These are phyloP conservation scores for Rhytidiadelphus loreus DNA, from an alignment of 225 moss, liverwort and hornwort genomes.

Conservation along the genomic window DNA sequence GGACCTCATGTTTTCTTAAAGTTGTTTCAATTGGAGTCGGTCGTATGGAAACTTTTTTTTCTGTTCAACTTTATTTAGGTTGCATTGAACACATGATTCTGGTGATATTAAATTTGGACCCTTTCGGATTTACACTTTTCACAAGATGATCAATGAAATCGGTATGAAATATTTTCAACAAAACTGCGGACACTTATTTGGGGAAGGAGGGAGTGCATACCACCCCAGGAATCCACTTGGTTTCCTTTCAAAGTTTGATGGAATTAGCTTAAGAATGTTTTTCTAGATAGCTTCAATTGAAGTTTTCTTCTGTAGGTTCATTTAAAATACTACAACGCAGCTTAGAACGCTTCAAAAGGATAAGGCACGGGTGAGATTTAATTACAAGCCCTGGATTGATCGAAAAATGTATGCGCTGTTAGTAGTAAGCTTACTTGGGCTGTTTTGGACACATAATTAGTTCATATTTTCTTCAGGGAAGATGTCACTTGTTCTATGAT, in stretches of 20 bases:
- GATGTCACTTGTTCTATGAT: not conserved
- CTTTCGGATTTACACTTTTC: not conserved
- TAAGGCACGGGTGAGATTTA: not conserved
- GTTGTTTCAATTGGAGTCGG: not conserved
- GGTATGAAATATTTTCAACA: not conserved
- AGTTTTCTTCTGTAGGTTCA: not conserved
- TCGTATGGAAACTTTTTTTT: not conserved
- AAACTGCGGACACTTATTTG: not conserved
- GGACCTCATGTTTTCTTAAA: not conserved
- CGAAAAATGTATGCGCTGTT: not conserved
- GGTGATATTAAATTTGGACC: not conserved
- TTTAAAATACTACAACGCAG: not conserved
- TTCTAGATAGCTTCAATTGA: not conserved
- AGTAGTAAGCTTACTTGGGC: not conserved
- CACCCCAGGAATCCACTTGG: not conserved
- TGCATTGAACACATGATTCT: not conserved
- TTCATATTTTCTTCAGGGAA: not conserved
- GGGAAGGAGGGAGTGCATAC: not conserved
- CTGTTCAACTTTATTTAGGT: not conserved
- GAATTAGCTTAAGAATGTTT: not conserved
- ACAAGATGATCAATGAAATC: not conserved
- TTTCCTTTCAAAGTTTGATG: too few relatives aligned
- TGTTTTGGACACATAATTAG: not conserved
- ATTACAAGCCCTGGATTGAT: not conserved
- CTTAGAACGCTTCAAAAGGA: not conserved